These are phyloP conservation scores for Cymbopogon citratus DNA, from an alignment of 176 grass and related monocot genomes.

Conservation along the genomic window DNA sequence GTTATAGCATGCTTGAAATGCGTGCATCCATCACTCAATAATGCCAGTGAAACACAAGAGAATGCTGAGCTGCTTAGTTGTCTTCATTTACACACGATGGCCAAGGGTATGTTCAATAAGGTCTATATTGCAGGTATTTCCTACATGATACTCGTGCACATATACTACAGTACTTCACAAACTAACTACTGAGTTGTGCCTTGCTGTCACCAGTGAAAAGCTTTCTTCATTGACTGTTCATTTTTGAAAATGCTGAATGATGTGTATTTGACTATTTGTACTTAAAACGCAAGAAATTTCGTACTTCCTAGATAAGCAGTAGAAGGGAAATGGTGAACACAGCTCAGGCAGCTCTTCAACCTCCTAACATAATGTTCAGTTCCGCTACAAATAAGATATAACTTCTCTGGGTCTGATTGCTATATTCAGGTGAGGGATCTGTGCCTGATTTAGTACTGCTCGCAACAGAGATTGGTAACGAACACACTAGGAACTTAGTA, in stretches of 20 bases:
- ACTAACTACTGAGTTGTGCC: not conserved
- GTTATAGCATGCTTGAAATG: not conserved
- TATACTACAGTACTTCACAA: not conserved
- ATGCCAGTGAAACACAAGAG: not conserved
- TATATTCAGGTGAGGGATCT: not conserved
- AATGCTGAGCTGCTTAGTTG: not conserved
- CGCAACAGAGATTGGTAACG: not conserved
- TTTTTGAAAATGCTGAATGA: not conserved
- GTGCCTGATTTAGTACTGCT: not conserved
- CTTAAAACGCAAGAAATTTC: not conserved
- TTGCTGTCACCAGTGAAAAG: not conserved
- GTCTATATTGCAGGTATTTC: not conserved
- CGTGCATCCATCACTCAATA: not conserved
- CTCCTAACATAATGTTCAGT: not conserved
- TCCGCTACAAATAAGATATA: not conserved
- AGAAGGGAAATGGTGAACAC: not conserved
- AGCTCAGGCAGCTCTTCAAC: not conserved
- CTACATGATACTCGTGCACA: not conserved
- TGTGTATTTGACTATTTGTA: not conserved
- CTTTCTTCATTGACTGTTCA: not conserved
- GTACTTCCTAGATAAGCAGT: not conserved
- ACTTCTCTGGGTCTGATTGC: not conserved
- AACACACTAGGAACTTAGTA: not conserved
- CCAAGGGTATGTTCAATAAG: not conserved
- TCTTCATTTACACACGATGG: not conserved